Percentiles rank a stretch among this genome's conserved stretches.
phyloP scores from a whole-genome alignment of 2,329 filamentous ascomycete genomes.

The Pseudogymnoascus sp. region DNA sequence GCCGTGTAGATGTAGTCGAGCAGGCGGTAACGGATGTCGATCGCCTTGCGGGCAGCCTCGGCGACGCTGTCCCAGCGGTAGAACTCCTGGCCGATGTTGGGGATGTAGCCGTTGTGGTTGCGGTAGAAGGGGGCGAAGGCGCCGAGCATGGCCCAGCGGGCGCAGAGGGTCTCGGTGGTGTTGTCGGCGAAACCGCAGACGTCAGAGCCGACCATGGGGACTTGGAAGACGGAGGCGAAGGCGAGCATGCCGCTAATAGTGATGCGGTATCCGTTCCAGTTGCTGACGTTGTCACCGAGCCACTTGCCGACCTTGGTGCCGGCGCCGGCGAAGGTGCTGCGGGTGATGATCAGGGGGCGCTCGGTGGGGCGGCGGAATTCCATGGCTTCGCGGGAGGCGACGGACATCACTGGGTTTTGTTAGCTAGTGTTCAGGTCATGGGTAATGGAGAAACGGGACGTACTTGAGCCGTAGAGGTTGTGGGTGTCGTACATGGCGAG shows the following conservation, averaged over 20 bases:
- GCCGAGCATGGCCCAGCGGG: constrained; percentile 66
- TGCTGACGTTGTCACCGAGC: constrained; percentile 50
- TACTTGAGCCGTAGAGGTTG: constrained; percentile 63
- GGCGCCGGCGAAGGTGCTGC: constrained; percentile 67
- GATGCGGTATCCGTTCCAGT: constrained; percentile 52
- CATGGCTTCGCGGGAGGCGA: constrained; percentile 58
- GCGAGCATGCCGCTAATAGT: constrained; percentile 51
- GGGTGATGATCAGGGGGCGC: constrained; percentile 65
- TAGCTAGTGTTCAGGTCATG: constrained; percentile 11
- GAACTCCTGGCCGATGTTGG: constrained; percentile 57
- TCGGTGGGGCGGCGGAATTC: constrained; percentile 51
- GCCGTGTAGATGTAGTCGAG: constrained; percentile 75
- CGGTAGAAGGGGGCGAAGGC: constrained; percentile 71
- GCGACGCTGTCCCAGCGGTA: constrained; percentile 61
- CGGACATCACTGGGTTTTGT: constrained; percentile 53
- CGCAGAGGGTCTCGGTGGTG: constrained; percentile 60
- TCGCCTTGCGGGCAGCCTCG: constrained; percentile 57
- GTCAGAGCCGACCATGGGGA: constrained; percentile 63
- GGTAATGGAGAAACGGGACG: constrained; percentile 17
- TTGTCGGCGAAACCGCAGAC: constrained; percentile 68
- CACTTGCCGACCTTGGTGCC: constrained; percentile 56
- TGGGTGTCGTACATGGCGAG: constrained; percentile 66
- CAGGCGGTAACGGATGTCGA: constrained; percentile 66
- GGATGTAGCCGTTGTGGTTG: constrained; percentile 54
- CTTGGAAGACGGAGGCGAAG: constrained; percentile 57